Evolutionary conservation across 371 early-diverging fungal species (phyloP).

Genomic region (Rhizomucor miehei): DNA sequence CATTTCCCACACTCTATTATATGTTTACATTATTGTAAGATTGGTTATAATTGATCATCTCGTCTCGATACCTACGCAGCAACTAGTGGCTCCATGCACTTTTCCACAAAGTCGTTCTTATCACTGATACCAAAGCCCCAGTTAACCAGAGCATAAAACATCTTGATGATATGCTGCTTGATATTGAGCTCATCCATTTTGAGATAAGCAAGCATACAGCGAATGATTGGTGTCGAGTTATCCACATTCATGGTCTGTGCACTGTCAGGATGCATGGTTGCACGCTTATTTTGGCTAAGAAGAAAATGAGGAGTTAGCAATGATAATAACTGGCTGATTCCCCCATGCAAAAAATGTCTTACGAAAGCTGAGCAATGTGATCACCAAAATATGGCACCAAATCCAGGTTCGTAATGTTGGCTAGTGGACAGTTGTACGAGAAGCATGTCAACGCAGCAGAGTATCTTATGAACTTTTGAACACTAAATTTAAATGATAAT

Average conservation of each 20-base stretch:
- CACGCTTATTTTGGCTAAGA: conserved; percentile 28
- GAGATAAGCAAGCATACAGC: conserved; percentile 34
- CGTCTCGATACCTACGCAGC: conserved; percentile 32
- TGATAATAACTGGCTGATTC: too few species aligned
- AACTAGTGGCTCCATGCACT: conserved; percentile 32
- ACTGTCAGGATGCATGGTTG: conserved; percentile 24
- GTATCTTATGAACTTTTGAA: conserved; percentile 35
- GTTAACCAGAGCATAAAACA: conserved; percentile 38
- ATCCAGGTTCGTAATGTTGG: conserved; percentile 33
- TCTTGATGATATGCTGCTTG: conserved; percentile 30
- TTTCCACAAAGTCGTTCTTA: conserved; percentile 29
- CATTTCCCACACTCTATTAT: conserved; percentile 45
- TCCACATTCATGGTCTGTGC: conserved; percentile 20
- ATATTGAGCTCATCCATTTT: conserved; percentile 34
- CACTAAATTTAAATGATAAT: conserved; percentile 7
- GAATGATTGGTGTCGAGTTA: conserved; percentile 30
- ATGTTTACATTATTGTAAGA: neutral
- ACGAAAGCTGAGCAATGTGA: conserved; percentile 26
- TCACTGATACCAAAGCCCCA: conserved; percentile 40
- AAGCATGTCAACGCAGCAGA: conserved; percentile 37
- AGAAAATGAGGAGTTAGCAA: too few species aligned
- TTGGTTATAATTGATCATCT: too few species aligned
- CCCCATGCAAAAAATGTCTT: conserved; percentile 15
- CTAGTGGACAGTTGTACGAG: conserved; percentile 38
- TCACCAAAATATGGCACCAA: conserved; percentile 38